Evolutionary conservation across 148 eudicot species (phyloP), one percentile per base, ranked within the genome.

Genomic region (Nepenthes gracilis): DNA sequence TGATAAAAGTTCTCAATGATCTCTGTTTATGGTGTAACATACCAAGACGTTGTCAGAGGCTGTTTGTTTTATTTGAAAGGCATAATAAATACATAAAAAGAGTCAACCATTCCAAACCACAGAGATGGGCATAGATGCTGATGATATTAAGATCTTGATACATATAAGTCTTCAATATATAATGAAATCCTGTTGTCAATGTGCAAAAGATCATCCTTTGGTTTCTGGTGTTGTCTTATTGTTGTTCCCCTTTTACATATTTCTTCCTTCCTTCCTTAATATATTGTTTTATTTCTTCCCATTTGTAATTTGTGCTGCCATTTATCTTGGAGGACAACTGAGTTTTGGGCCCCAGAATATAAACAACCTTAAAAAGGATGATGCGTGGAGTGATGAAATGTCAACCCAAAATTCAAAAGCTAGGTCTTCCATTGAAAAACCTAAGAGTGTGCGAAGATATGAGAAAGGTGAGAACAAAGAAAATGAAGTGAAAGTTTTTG

Each of bases 101-200:
- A 55, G 51, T 47, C 33, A 23, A 33, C 15, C 33, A 2, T 52
- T 65, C 10, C 8, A 56, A 45, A 43, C 43, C 9, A 50, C 11
- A 43, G 58, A 73, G 48, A 90, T 92, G 90, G 85, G 66, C 55
- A 66, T 84, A 60, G 84, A 80, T 76, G 74, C 66, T 33, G 75
- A 79, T 60, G 83, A 75, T 57, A 37, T 88, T 34, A 80, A 78
- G 81, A 57, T 67, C 33, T 70, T 54, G 54, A 15, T 75, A 43
- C 61, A 67, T 51, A 71, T 70, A 76, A 33, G 79, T 62, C 43
- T 79, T 59, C 63, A 70, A 50, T 50, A 69, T 72, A 65, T 75
- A 15, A 59, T 67, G 9, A 64, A 54, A 47, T 72, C 76, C 48
- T 81, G 75, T 57, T 36, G 51, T 49, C 63, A 68, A 63, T 75